Percentiles rank a stretch among this genome's conserved stretches.
Evolutionary conservation across 257 asterid genomes (phyloP).

Genomic region (Solanum pinnatisectum): DNA sequence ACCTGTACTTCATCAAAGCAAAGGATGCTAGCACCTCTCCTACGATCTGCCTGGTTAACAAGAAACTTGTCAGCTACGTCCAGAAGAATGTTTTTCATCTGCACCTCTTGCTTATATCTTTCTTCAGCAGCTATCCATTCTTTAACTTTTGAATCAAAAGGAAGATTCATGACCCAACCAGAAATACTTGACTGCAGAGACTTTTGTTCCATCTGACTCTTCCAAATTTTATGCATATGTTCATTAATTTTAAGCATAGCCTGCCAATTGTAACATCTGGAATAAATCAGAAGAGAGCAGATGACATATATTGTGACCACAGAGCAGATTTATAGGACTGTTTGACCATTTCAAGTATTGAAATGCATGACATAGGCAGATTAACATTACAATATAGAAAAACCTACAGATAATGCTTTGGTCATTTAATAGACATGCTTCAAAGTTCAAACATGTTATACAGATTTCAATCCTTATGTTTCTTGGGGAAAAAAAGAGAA

Average conservation of each 20-base stretch:
- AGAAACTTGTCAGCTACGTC: slow-evolving; percentile 93
- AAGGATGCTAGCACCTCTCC: slow-evolving; percentile 74
- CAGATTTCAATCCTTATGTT: not conserved
- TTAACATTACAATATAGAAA: not conserved
- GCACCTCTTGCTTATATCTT: slow-evolving; percentile 70
- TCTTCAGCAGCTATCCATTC: slow-evolving; percentile 96
- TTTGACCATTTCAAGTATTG: not conserved
- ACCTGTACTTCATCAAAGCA: slow-evolving; percentile 99
- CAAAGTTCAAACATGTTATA: not conserved
- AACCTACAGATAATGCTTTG: not conserved
- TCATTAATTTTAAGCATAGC: slow-evolving; percentile 89
- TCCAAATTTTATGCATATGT: slow-evolving; percentile 10
- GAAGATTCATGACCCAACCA: slow-evolving; percentile 79
- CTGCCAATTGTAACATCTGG: slow-evolving; percentile 28
- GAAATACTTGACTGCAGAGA: slow-evolving; percentile 64
- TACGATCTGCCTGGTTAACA: slow-evolving; percentile 41
- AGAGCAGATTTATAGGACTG: not conserved
- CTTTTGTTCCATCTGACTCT: slow-evolving; percentile 20
- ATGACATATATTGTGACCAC: not conserved
- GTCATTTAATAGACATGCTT: not conserved
- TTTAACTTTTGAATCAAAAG: slow-evolving; percentile 74
- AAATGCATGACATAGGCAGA: not conserved
- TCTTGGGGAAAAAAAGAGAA: not conserved
- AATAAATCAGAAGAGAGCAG: not conserved
- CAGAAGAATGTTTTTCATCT: slow-evolving; percentile 80